These are phyloP conservation scores for Lagenidium sp. DNA, from an alignment of 352 stramenopile genomes.

Conservation along the genomic window DNA sequence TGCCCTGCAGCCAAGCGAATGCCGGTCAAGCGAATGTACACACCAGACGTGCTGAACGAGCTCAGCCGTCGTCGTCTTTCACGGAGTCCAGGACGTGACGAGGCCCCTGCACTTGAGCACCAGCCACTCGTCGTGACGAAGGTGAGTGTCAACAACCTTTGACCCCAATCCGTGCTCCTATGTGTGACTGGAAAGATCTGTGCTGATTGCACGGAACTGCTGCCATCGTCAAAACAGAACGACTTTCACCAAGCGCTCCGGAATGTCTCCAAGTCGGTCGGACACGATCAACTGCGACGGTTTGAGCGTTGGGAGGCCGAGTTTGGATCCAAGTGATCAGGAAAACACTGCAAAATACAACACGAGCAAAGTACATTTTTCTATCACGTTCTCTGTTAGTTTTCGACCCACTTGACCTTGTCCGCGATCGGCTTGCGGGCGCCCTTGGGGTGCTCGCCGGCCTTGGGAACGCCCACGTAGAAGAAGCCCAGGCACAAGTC, in stretches of 20 bases:
- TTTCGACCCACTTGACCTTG: slow-evolving; percentile 43
- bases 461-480: slow-evolving; percentile 71
- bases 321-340: slow-evolving; percentile 35
- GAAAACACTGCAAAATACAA: slow-evolving; percentile 2
- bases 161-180: no score
- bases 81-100: slow-evolving; percentile 8
- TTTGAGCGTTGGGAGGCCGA: slow-evolving; percentile 38
- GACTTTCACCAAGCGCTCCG: slow-evolving; percentile 25
- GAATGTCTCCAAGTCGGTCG: slow-evolving; percentile 46
- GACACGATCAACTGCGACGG: slow-evolving; percentile 29
- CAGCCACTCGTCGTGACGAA: slow-evolving; percentile 57
- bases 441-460: slow-evolving; percentile 32
- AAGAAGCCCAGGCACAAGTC: slow-evolving; percentile 81
- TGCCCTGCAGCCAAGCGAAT: slow-evolving; percentile 50
- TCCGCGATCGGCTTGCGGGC: slow-evolving; percentile 60
- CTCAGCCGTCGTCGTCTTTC: slow-evolving; percentile 39
- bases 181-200: neutral
- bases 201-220: neutral
- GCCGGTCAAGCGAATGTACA: slow-evolving; percentile 74
- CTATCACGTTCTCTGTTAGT: slow-evolving; percentile 2
- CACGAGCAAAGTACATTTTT: neutral
- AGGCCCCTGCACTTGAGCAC: slow-evolving; percentile 34
- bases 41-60: slow-evolving; percentile 47
- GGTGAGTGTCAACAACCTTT: slow-evolving; percentile 19
- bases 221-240: neutral